Conservation (phyloP, 179 eudicot species). For the Carnegiea gigantea region DNA sequence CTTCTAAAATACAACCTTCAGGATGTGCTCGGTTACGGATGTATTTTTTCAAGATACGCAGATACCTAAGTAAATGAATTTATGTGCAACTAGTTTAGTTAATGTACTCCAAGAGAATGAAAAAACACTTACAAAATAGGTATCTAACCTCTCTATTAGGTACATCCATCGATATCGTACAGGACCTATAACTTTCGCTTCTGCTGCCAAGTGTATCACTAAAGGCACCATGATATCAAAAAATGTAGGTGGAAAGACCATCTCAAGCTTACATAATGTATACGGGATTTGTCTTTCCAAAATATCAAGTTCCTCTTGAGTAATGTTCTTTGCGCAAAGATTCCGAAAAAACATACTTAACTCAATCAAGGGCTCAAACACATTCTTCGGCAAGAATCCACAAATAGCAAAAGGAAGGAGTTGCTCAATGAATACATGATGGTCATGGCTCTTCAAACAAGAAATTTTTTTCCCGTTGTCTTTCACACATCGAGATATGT, state of each 20-base stretch:
- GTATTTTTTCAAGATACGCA: background rate
- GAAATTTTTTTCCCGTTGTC: too few relatives aligned
- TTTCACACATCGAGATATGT: too few relatives aligned
- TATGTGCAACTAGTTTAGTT: background rate
- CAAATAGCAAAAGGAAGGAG: too few relatives aligned
- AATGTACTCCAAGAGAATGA: background rate
- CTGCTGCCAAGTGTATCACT: background rate
- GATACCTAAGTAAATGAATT: background rate
- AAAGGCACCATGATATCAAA: background rate
- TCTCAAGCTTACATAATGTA: slow-evolving; percentile 1
- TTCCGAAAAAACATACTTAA: background rate
- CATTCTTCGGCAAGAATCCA: too few relatives aligned
- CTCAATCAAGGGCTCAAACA: too few relatives aligned
- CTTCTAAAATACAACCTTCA: too few relatives aligned
- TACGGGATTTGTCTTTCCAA: background rate
- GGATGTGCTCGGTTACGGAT: too few relatives aligned
- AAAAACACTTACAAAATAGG: background rate
- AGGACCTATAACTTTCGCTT: background rate
- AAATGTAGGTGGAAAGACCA: background rate
- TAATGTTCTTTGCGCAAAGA: background rate
- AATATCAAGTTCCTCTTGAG: background rate
- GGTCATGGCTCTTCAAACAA: too few relatives aligned
- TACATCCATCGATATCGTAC: background rate
- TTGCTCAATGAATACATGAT: too few relatives aligned
- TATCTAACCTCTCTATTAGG: background rate